Conservation (phyloP, 1,139 yeast genomes). For the Lodderomyces jiufengensis region DNA sequence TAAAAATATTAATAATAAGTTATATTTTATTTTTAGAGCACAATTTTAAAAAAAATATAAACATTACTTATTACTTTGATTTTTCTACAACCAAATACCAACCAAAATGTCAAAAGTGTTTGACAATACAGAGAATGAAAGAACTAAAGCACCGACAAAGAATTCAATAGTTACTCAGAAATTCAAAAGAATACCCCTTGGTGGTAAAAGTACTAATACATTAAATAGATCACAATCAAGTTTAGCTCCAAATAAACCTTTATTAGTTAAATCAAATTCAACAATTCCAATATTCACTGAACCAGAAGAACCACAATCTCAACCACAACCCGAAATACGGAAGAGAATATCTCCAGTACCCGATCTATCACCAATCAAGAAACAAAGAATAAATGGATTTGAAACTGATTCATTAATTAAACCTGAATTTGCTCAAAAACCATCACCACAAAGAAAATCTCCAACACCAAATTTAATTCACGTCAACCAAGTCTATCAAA, state of each 20-base stretch:
- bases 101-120: conserved; percentile 4
- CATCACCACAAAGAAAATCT: conserved; percentile 1
- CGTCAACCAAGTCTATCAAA: background rate
- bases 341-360: no score
- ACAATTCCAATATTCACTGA: conserved; percentile 7
- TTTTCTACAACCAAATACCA: background rate
- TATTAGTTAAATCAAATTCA: conserved; percentile 36
- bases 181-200: conserved; percentile 39
- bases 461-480: background rate
- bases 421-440: conserved; percentile 1
- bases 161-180: conserved; percentile 3
- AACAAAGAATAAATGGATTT: conserved; percentile 5
- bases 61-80: background rate
- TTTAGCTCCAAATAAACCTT: conserved; percentile 20
- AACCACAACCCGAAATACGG: background rate
- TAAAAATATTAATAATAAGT: no score
- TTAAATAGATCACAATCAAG: conserved; percentile 35
- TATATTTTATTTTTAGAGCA: no score
- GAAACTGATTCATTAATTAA: conserved; percentile 12
- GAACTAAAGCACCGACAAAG: background rate
- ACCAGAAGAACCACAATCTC: conserved; percentile 3
- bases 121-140: conserved; percentile 6
- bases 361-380: background rate
- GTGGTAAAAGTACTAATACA: conserved; percentile 46
- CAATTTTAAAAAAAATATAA: background rate